These are phyloP conservation scores for Aspergillus tamarii DNA, from an alignment of 2,329 filamentous ascomycete species.

Conservation along the genomic window DNA sequence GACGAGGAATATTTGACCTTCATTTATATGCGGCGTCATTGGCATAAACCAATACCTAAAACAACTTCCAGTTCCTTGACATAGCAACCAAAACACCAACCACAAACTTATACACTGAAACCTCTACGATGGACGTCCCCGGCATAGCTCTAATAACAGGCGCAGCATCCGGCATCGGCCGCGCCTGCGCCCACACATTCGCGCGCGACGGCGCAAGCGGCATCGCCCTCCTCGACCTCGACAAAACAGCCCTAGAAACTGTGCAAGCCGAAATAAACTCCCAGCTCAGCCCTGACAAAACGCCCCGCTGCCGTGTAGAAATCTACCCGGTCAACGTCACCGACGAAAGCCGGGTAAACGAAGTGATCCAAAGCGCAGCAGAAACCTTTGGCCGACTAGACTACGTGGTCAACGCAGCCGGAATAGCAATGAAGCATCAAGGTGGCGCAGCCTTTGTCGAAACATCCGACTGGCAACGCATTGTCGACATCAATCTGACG, in stretches of 20 bases:
- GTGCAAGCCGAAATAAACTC: neutral
- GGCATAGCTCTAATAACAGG: constrained; percentile 14
- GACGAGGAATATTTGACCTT: neutral
- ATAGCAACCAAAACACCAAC: neutral
- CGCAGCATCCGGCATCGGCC: constrained; percentile 15
- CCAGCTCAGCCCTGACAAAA: neutral
- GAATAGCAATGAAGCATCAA: neutral
- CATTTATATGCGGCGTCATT: neutral
- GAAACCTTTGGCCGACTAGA: neutral
- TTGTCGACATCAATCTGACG: neutral
- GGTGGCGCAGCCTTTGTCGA: neutral
- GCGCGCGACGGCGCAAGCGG: constrained; percentile 12
- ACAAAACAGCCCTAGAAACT: neutral
- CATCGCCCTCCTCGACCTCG: constrained; percentile 8
- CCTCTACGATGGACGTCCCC: neutral
- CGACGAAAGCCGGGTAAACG: neutral
- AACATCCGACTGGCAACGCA: neutral
- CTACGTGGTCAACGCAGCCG: neutral
- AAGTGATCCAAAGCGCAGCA: neutral
- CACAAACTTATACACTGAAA: neutral
- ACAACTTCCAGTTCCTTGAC: neutral
- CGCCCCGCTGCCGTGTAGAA: neutral
- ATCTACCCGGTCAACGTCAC: neutral
- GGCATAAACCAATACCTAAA: neutral
- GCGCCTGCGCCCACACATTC: constrained; percentile 13